phyloP scores from a whole-genome alignment of 2,329 filamentous ascomycete species.

The Leptographium radiaticola region DNA sequence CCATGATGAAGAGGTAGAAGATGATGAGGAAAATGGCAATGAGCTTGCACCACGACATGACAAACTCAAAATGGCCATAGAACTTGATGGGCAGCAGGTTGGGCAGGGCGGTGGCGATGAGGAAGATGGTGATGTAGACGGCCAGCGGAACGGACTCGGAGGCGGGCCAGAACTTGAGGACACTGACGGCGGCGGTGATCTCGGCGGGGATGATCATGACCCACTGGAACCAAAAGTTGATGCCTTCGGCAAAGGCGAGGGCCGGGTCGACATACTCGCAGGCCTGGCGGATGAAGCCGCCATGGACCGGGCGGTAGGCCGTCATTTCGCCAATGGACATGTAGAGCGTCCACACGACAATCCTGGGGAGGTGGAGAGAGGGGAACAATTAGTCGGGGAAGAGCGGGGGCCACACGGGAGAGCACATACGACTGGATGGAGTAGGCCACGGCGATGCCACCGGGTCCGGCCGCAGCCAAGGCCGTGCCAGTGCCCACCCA shows the following conservation, averaged over 20 bases:
- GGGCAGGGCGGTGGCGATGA: background rate
- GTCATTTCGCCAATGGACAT: conserved; percentile 35
- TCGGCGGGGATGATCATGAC: conserved; percentile 21
- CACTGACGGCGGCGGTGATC: conserved; percentile 4
- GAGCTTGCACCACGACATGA: conserved; percentile 24
- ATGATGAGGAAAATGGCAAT: conserved; percentile 35
- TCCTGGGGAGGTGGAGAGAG: conserved; percentile 14
- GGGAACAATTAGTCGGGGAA: too few relatives aligned
- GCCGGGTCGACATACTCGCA: conserved; percentile 30
- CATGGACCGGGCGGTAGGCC: conserved; percentile 43
- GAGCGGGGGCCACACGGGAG: background rate
- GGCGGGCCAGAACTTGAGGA: conserved; percentile 2
- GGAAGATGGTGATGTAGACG: conserved; percentile 3
- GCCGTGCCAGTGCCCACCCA: conserved; percentile 32
- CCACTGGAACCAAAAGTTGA: conserved; percentile 37
- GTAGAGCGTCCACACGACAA: conserved; percentile 23
- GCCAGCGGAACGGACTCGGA: background rate
- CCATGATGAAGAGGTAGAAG: conserved; percentile 34
- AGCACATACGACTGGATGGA: conserved; percentile 28
- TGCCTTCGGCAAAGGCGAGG: conserved; percentile 32
- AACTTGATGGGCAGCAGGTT: conserved; percentile 3
- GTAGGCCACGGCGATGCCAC: conserved; percentile 21
- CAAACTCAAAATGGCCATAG: conserved; percentile 9
- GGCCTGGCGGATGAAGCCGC: conserved; percentile 34
- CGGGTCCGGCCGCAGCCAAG: conserved; percentile 13